Evolutionary conservation across 2,329 filamentous ascomycete species (phyloP).

Genomic region (Clarireedia monteithiana): DNA sequence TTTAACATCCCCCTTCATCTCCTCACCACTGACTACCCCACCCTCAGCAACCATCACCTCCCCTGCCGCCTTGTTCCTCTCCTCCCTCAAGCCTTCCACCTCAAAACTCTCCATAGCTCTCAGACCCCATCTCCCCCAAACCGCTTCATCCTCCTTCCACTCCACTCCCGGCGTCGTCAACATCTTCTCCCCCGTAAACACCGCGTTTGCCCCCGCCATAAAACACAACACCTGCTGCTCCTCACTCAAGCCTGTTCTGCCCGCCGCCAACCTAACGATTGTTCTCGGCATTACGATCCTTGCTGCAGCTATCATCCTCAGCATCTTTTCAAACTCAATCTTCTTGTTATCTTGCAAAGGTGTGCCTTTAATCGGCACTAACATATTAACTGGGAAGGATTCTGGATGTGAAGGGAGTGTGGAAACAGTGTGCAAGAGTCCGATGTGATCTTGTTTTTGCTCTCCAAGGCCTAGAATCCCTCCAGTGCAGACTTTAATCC

Average conservation of each 20-base stretch:
- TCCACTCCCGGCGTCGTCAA: conserved; percentile 85
- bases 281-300: conserved; percentile 76
- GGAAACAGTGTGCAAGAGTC: conserved; percentile 73
- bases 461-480: conserved; percentile 84
- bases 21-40: not conserved
- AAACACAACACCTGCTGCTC: conserved; percentile 87
- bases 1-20: not conserved
- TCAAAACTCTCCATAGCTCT: conserved; percentile 57
- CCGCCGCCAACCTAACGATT: conserved; percentile 81
- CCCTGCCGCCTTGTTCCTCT: too few species aligned
- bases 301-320: conserved; percentile 78
- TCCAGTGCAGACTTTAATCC: conserved; percentile 84
- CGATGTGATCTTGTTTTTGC: conserved; percentile 68
- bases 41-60: not conserved
- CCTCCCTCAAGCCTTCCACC: conserved; percentile 18
- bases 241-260: conserved; percentile 75
- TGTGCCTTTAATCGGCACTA: conserved; percentile 86
- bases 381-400: conserved; percentile 83
- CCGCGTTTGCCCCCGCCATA: conserved; percentile 85
- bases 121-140: conserved; percentile 79
- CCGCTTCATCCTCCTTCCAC: conserved; percentile 78
- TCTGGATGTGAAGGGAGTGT: conserved; percentile 78
- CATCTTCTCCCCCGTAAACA: conserved; percentile 96
- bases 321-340: conserved; percentile 68
- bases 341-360: conserved; percentile 69